Percentiles rank a stretch among this genome's conserved stretches.
Conservation (phyloP, 306 rosid genomes). For the Pyrus bretschneideri region DNA sequence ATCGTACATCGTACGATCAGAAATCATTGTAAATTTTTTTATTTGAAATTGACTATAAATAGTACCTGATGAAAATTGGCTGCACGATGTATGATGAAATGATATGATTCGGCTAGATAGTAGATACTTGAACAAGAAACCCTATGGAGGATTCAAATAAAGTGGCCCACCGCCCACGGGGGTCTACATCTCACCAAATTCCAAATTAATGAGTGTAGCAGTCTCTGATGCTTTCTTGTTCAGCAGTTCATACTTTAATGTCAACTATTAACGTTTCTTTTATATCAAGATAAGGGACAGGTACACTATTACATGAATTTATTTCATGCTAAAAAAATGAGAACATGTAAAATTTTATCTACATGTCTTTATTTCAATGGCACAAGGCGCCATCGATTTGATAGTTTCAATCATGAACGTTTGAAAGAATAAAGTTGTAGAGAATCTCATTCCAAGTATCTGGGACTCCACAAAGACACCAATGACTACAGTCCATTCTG, state of each 20-base stretch:
- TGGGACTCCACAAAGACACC: slow-evolving; percentile 97
- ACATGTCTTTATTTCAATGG: too few species aligned
- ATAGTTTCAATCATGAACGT: too few species aligned
- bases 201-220: neutral
- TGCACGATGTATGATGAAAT: too few species aligned
- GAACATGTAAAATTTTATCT: too few species aligned
- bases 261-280: neutral
- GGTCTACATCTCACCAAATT: neutral
- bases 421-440: slow-evolving; percentile 51
- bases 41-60: too few species aligned
- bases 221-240: neutral
- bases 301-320: too few species aligned
- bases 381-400: too few species aligned
- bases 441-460: slow-evolving; percentile 86
- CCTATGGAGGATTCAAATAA: neutral
- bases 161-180: neutral
- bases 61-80: too few species aligned
- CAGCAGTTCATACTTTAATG: neutral
- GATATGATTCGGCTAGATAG: neutral
- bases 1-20: too few species aligned
- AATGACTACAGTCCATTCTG: slow-evolving; percentile 75
- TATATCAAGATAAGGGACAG: too few species aligned
- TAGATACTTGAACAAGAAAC: neutral
- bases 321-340: too few species aligned
- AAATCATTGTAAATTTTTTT: too few species aligned